A percentile compares a stretch with the other conserved stretches of the same genome.
These are phyloP conservation scores for Canna indica DNA, from an alignment of 176 grass and related monocot species.

Conservation along the genomic window DNA sequence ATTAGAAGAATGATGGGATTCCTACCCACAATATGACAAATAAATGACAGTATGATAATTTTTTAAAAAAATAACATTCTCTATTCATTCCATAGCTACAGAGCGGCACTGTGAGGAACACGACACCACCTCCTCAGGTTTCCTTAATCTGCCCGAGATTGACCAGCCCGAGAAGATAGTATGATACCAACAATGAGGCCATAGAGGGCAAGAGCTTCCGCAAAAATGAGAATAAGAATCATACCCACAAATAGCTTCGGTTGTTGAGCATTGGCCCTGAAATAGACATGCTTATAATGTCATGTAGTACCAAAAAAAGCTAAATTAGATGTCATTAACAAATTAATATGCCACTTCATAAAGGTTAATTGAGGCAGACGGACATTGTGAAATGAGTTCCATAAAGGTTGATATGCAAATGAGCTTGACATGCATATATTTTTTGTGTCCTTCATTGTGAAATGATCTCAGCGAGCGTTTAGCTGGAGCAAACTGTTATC, in stretches of 20 bases:
- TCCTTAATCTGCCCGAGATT: conserved; percentile 8
- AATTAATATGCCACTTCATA: neutral
- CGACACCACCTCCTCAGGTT: neutral
- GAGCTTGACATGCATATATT: neutral
- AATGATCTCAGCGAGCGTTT: neutral
- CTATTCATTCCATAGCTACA: neutral
- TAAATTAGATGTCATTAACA: neutral
- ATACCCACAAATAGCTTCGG: conserved; percentile 15
- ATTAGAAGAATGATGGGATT: neutral
- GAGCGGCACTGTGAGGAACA: neutral
- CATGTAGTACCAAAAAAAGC: no score
- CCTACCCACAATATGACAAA: neutral
- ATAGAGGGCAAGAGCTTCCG: conserved; percentile 11
- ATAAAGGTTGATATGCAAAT: neutral
- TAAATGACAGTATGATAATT: neutral
- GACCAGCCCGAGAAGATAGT: conserved; percentile 6
- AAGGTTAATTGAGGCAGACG: neutral
- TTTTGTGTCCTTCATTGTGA: neutral
- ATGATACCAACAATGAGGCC: conserved; percentile 12
- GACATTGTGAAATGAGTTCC: no score
- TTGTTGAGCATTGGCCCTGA: conserved; percentile 12
- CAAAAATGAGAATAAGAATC: conserved; percentile 17
- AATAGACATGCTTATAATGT: neutral
- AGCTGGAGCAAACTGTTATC: no score
- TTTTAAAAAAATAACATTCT: neutral